Base-by-base conservation (phyloP, 371 early-diverging fungal genomes). In the Catenaria anguillulae region DNA sequence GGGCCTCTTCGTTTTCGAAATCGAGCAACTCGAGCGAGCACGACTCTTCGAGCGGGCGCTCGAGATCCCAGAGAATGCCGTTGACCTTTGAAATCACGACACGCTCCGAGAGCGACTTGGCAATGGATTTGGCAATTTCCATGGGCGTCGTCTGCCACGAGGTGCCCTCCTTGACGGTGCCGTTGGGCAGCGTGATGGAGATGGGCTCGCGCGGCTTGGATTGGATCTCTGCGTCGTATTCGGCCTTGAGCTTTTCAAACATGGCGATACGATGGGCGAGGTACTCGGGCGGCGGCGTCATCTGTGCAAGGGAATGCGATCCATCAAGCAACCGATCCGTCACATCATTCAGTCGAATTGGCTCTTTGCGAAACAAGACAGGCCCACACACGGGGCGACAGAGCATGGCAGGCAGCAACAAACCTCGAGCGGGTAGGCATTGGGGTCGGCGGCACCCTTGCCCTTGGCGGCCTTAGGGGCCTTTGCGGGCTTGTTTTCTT, bases 101-200 rank as follows among this genome's bases (percentile, higher is more conserved):
- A 52, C 87, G 84, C 72, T 97, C 92, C 40, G 91, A 81, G 36
- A 98, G 79, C 45, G 91, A 90, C 73, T 91, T 94, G 68, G 85
- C 75, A 66, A 97, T 86, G 37, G 76, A 74, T 64, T 78, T 78
- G 24, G 97, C 98, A 73, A 98, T 86, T 45, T 87, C 87, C 79
- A 96, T 75, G n/a, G 98, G 98, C 21, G 90, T 87, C 33, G 98
- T 97, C 73, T 95, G 94, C 89, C 89, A 97, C n/a, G 97, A 75
- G 37, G 68, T 83, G 55, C 91, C 98, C 63, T 88, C 87, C 65
- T 86, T 84, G 60, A 69, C 73, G 40, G 82, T 74, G 52, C 93
- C 96, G 68, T 96, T 92, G 43, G 93, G 92, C 43, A 98, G 80
- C 45, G 92, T 89, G 65, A 98, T 79, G 50, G 78, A 81, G 75